These are phyloP conservation scores for Lodderomyces orthopsilosis DNA, from an alignment of 1,139 yeast species.

Conservation along the genomic window DNA sequence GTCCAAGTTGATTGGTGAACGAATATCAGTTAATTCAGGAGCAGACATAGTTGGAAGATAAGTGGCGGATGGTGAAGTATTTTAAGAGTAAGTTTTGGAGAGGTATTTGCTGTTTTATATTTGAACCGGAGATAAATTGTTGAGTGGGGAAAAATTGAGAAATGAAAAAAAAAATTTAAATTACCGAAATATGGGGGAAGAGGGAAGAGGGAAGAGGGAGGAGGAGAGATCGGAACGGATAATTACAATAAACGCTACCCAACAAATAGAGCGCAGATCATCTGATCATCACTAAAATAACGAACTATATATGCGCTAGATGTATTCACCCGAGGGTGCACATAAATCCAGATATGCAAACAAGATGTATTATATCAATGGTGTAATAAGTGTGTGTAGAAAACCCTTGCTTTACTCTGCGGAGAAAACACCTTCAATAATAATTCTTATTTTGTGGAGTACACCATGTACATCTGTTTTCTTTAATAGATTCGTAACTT, in stretches of 20 bases:
- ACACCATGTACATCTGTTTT: too few relatives aligned
- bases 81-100: too few relatives aligned
- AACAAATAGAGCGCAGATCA: too few relatives aligned
- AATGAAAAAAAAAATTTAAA: neutral
- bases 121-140: neutral
- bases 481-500: conserved; percentile 2
- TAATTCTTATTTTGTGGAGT: too few relatives aligned
- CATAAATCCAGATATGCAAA: too few relatives aligned
- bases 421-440: too few relatives aligned
- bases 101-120: neutral
- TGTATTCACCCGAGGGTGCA: too few relatives aligned
- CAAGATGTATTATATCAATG: too few relatives aligned
- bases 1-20: conserved; percentile 38
- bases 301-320: too few relatives aligned
- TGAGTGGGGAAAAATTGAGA: conserved; percentile 1
- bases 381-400: too few relatives aligned
- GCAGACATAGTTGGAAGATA: conserved; percentile 31
- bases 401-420: too few relatives aligned
- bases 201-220: neutral
- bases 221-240: conserved; percentile 2
- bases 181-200: neutral
- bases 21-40: conserved; percentile 25
- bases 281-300: too few relatives aligned
- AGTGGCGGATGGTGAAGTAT: neutral
- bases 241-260: neutral